These are phyloP conservation scores for Pichia phayaonensis DNA, from an alignment of 805 yeast genomes.

Conservation along the genomic window DNA sequence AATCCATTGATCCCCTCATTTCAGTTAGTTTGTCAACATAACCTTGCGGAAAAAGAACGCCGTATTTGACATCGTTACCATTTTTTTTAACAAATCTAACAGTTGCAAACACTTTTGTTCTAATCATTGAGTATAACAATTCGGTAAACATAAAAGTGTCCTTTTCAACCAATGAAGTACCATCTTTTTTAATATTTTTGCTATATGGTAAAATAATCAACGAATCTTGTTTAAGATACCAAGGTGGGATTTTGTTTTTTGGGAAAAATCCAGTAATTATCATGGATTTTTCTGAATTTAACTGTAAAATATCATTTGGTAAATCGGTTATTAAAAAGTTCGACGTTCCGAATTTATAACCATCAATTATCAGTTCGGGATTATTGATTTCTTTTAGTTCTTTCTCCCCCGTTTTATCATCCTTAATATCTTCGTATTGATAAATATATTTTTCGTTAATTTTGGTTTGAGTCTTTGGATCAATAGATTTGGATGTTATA, in stretches of 20 bases:
- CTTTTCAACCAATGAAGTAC: neutral
- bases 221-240: conserved; percentile 54
- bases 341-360: conserved; percentile 60
- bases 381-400: conserved; percentile 29
- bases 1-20: conserved; percentile 11
- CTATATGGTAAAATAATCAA: conserved; percentile 33
- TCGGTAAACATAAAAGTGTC: conserved; percentile 39
- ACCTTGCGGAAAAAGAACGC: conserved; percentile 19
- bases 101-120: conserved; percentile 41
- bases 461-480: neutral
- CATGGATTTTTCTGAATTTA: conserved; percentile 40
- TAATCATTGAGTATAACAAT: conserved; percentile 46
- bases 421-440: conserved; percentile 12
- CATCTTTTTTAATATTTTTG: conserved; percentile 7
- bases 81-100: conserved; percentile 55
- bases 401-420: conserved; percentile 15
- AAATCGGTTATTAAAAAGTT: conserved; percentile 45
- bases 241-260: conserved; percentile 42
- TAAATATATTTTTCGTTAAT: conserved; percentile 4
- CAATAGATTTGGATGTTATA: conserved; percentile 3
- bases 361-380: conserved; percentile 27
- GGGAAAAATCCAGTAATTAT: conserved; percentile 59
- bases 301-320: conserved; percentile 31
- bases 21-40: conserved; percentile 16
- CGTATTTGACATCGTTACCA: conserved; percentile 21